Evolutionary conservation across 768 basidiomycete species (phyloP).

Genomic region (Podaxis mareebaensis): DNA sequence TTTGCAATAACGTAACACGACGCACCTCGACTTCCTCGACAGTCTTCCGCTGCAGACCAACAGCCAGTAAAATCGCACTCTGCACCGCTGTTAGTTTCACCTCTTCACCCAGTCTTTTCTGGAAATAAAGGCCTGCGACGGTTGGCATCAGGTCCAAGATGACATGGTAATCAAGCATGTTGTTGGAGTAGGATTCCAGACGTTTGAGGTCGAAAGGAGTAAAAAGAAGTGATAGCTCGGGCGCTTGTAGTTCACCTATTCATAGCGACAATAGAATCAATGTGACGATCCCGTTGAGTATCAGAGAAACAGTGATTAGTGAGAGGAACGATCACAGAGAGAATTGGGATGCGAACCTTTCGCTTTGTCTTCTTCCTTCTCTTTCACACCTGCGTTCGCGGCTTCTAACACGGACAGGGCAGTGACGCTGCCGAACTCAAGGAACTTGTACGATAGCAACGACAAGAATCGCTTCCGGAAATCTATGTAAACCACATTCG

Average conservation of each 20-base stretch:
- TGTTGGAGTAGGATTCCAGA: constrained; percentile 93
- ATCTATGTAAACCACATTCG: constrained; percentile 48
- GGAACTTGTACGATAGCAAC: constrained; percentile 90
- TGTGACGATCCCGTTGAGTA: neutral
- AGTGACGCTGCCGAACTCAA: constrained; percentile 88
- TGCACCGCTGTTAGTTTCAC: constrained; percentile 83
- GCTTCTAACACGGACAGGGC: constrained; percentile 89
- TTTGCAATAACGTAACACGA: neutral
- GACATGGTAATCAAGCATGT: constrained; percentile 95
- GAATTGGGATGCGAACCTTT: constrained; percentile 5
- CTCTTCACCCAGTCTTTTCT: constrained; percentile 61
- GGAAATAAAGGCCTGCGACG: constrained; percentile 83
- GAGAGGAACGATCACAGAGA: neutral
- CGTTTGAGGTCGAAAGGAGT: constrained; percentile 96
- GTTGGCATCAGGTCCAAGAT: constrained; percentile 89
- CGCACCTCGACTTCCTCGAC: constrained; percentile 88
- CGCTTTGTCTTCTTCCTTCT: constrained; percentile 43
- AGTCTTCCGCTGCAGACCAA: constrained; percentile 86
- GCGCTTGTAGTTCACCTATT: constrained; percentile 33
- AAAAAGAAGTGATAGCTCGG: constrained; percentile 57
- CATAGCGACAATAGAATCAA: neutral
- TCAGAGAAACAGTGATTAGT: neutral
- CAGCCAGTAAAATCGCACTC: constrained; percentile 84
- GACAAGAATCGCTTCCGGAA: constrained; percentile 90
- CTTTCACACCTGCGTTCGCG: constrained; percentile 58